phyloP scores from a whole-genome alignment of 2,329 filamentous ascomycete species.

The Capronia epimyces region DNA sequence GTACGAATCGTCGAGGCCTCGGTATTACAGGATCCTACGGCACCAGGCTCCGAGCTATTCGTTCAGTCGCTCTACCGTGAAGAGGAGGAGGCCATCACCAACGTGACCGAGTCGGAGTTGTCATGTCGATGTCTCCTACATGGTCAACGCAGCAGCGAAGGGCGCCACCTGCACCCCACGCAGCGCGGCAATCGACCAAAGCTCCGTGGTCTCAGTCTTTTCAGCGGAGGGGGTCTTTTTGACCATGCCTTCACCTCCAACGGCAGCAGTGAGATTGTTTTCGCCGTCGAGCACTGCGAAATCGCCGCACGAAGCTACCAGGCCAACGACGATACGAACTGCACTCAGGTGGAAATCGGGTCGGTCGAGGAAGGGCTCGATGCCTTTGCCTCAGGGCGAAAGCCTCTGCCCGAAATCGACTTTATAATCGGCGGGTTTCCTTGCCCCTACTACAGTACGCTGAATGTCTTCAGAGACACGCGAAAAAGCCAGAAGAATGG shows the following conservation, averaged over 20 bases:
- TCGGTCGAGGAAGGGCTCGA: conserved; percentile 66
- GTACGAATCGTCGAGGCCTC: conserved; percentile 54
- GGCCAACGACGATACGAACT: conserved; percentile 54
- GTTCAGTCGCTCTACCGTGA: conserved; percentile 65
- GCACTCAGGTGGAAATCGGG: conserved; percentile 53
- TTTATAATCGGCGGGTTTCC: conserved; percentile 69
- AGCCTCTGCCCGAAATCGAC: conserved; percentile 58
- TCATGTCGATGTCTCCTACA: conserved; percentile 26
- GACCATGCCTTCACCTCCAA: conserved; percentile 64
- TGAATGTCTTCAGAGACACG: conserved; percentile 57
- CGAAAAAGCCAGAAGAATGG: conserved; percentile 60
- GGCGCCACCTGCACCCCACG: conserved; percentile 35
- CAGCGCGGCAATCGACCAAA: conserved; percentile 30
- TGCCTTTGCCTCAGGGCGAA: conserved; percentile 51
- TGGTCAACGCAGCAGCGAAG: not conserved
- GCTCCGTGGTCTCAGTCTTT: conserved; percentile 63
- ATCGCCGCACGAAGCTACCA: conserved; percentile 66
- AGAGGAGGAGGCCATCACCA: conserved; percentile 55
- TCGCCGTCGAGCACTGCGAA: conserved; percentile 61
- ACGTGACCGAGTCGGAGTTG: conserved; percentile 30
- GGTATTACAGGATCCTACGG: conserved; percentile 49
- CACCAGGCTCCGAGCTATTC: conserved; percentile 52
- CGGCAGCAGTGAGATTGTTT: conserved; percentile 55
- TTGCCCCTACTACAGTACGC: conserved; percentile 66
- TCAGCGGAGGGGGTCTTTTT: conserved; percentile 72